Percentiles rank a stretch among this genome's conserved stretches.
Evolutionary conservation across 2,329 filamentous ascomycete genomes (phyloP).

Genomic region (Fusarium neocosmosporiellum): DNA sequence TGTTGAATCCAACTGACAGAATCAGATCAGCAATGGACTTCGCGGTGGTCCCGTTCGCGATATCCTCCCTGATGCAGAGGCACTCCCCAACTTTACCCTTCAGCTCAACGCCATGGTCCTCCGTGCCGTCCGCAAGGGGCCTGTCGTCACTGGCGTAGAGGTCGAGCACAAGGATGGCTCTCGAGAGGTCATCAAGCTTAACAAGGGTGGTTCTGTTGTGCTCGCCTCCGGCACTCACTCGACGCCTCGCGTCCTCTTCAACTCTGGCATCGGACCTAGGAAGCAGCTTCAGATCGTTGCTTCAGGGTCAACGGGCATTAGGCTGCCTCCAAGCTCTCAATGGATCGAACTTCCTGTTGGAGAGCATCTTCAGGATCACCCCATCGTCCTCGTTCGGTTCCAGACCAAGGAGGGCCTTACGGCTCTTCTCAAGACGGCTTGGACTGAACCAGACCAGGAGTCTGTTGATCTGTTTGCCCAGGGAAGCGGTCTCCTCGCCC

Average conservation of each 20-base stretch:
- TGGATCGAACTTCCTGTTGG: conserved; percentile 71
- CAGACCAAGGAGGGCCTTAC: conserved; percentile 40
- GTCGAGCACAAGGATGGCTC: conserved; percentile 63
- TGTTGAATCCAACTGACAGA: neutral
- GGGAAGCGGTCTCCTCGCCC: conserved; percentile 55
- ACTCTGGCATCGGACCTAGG: conserved; percentile 70
- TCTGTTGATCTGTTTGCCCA: conserved; percentile 47
- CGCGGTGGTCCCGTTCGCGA: conserved; percentile 76
- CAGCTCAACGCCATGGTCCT: conserved; percentile 72
- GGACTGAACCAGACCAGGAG: conserved; percentile 39
- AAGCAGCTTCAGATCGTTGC: conserved; percentile 63
- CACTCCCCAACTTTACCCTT: conserved; percentile 72
- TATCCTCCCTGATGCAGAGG: conserved; percentile 71
- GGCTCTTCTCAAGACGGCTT: conserved; percentile 38
- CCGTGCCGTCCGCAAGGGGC: conserved; percentile 72
- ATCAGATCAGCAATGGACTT: conserved; percentile 72
- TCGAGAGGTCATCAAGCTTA: conserved; percentile 71
- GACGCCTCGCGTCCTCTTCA: conserved; percentile 73
- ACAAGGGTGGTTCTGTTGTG: conserved; percentile 70
- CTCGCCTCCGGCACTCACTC: conserved; percentile 75
- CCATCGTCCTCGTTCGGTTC: conserved; percentile 49
- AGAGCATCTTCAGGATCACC: conserved; percentile 65
- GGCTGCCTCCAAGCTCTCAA: conserved; percentile 60
- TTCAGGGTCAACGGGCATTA: conserved; percentile 59
- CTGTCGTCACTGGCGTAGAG: conserved; percentile 73